Conservation (phyloP, 2,329 filamentous ascomycete genomes). For the Paraconiothyrium sp. region DNA sequence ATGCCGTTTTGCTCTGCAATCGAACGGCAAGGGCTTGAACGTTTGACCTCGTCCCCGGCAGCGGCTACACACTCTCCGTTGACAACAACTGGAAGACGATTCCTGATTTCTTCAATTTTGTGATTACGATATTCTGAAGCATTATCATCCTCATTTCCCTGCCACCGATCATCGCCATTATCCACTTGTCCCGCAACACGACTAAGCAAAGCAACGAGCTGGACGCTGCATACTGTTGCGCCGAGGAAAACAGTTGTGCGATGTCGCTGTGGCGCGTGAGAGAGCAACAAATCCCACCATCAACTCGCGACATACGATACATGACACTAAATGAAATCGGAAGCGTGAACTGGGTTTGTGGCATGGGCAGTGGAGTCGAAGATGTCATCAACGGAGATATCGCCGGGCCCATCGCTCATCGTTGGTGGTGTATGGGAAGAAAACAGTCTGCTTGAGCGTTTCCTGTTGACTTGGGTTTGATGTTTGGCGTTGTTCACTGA, state of each 20-base stretch:
- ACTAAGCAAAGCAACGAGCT: not conserved
- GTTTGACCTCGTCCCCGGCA: not conserved
- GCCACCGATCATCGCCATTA: not conserved
- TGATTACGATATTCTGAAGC: not conserved
- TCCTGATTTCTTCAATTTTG: not conserved
- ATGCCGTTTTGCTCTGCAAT: not conserved
- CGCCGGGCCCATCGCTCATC: not conserved
- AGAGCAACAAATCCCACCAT: not conserved
- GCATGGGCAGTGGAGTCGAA: conserved; percentile 1
- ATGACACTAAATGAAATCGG: conserved; percentile 63
- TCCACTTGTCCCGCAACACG: not conserved
- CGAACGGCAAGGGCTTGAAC: no score
- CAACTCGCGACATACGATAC: not conserved
- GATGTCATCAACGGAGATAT: not conserved
- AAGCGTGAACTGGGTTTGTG: conserved; percentile 1
- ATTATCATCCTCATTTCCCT: not conserved
- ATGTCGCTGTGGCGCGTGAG: not conserved
- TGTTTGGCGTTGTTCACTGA: not conserved
- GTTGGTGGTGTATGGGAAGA: not conserved
- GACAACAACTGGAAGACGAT: conserved; percentile 3
- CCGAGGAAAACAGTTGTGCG: not conserved
- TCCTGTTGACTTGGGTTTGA: not conserved
- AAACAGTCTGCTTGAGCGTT: conserved; percentile 6
- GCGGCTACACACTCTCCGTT: conserved; percentile 8
- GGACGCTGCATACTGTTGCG: not conserved